Conservation (phyloP, 1,139 yeast genomes). For the Yamadazyma triangularis region DNA sequence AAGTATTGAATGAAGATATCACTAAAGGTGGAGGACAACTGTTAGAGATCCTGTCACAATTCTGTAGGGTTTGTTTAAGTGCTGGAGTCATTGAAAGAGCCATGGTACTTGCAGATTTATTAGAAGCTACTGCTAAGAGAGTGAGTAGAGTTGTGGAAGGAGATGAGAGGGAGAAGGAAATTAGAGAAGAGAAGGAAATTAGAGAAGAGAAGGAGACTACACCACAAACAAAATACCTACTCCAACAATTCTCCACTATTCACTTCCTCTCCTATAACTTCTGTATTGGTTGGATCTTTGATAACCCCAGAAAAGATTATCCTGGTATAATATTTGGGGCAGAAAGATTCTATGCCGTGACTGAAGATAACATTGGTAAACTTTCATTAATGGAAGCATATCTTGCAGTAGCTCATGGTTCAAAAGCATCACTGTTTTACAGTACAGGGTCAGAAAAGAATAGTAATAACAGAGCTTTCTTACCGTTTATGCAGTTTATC, state of each 20-base stretch:
- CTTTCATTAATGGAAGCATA: conserved; percentile 62
- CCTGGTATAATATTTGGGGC: conserved; percentile 79
- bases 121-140: conserved; percentile 7
- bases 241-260: conserved; percentile 35
- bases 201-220: neutral
- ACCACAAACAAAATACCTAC: neutral
- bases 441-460: conserved; percentile 43
- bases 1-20: conserved; percentile 30
- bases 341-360: conserved; percentile 60
- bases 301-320: conserved; percentile 34
- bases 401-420: conserved; percentile 62
- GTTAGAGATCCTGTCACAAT: conserved; percentile 55
- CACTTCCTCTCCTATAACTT: conserved; percentile 62
- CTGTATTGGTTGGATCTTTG: conserved; percentile 75
- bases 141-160: conserved; percentile 1
- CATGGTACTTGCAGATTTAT: conserved; percentile 15
- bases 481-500: conserved; percentile 62
- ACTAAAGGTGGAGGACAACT: conserved; percentile 26
- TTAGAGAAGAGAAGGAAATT: neutral
- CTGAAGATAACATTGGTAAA: conserved; percentile 60
- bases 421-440: conserved; percentile 46
- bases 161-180: neutral
- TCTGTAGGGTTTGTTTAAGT: conserved; percentile 53
- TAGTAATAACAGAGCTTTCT: conserved; percentile 55
- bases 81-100: conserved; percentile 46